These are phyloP conservation scores for Microthlaspi erraticum DNA, from an alignment of 345 rosid genomes.

Conservation along the genomic window DNA sequence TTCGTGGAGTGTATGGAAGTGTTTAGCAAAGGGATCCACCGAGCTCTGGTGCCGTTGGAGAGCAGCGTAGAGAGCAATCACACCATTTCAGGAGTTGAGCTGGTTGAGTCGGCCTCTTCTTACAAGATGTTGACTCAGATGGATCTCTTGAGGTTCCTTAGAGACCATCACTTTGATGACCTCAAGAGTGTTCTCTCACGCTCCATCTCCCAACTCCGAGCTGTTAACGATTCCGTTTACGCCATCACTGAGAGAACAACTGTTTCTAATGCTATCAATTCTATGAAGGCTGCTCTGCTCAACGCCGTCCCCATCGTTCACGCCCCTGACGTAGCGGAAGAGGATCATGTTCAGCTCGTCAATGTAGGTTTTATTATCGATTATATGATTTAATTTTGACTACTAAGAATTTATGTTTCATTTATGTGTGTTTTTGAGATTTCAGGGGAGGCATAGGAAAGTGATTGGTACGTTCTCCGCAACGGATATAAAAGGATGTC, in stretches of 20 bases:
- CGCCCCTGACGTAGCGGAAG: conserved; percentile 51
- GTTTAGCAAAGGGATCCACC: conserved; percentile 85
- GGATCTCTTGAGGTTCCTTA: conserved; percentile 69
- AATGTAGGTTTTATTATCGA: conserved; percentile 46
- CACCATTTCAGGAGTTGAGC: conserved; percentile 55
- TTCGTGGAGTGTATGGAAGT: conserved; percentile 80
- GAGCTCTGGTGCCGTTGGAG: conserved; percentile 76
- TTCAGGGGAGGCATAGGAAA: conserved; percentile 70
- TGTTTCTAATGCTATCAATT: conserved; percentile 62
- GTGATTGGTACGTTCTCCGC: conserved; percentile 78
- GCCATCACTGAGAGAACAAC: conserved; percentile 62
- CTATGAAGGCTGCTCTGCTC: conserved; percentile 67
- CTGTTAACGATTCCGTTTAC: conserved; percentile 60
- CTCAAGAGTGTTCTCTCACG: conserved; percentile 47
- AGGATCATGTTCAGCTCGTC: conserved; percentile 59
- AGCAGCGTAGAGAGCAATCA: conserved; percentile 50
- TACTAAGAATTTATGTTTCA: neutral
- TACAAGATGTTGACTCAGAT: conserved; percentile 79
- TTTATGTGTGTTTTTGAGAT: conserved; percentile 10
- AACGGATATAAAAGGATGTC: conserved; percentile 79
- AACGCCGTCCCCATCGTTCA: conserved; percentile 81
- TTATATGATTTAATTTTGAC: neutral
- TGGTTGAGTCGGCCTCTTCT: conserved; percentile 64
- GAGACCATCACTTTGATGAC: conserved; percentile 47
- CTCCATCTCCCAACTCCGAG: conserved; percentile 49